phyloP scores from a whole-genome alignment of 2,329 filamentous ascomycete species.

The Paracamarosporium sp. region DNA sequence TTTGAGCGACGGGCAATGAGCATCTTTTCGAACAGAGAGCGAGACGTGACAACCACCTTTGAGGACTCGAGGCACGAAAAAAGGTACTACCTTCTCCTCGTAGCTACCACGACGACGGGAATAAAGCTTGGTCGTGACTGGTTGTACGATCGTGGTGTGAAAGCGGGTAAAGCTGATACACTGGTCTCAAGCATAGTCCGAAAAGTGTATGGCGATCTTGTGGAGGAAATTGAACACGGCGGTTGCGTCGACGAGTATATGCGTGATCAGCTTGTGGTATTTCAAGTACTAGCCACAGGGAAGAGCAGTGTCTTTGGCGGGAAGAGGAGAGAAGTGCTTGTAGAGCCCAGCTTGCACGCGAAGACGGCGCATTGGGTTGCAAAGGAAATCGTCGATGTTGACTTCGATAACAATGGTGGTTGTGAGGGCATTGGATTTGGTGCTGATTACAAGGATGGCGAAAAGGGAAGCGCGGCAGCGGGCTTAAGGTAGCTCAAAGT shows the following conservation, averaged over 20 bases:
- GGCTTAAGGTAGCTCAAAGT: neutral
- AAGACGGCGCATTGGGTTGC: conserved; percentile 56
- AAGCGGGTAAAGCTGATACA: conserved; percentile 26
- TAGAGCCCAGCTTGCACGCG: conserved; percentile 52
- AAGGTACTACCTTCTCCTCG: conserved; percentile 61
- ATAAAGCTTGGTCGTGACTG: conserved; percentile 60
- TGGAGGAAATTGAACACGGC: conserved; percentile 53
- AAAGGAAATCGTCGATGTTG: conserved; percentile 44
- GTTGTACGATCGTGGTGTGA: conserved; percentile 49
- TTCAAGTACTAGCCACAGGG: conserved; percentile 61
- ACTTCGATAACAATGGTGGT: conserved; percentile 44
- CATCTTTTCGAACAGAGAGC: conserved; percentile 23
- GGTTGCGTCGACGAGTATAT: conserved; percentile 62
- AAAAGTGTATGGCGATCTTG: conserved; percentile 53
- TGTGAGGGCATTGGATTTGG: conserved; percentile 47
- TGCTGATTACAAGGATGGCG: neutral
- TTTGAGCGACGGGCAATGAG: conserved; percentile 22
- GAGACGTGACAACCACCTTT: conserved; percentile 33
- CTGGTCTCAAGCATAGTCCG: conserved; percentile 49
- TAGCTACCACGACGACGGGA: conserved; percentile 58
- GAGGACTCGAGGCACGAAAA: conserved; percentile 53
- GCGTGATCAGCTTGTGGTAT: conserved; percentile 66
- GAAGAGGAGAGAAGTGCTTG: conserved; percentile 21
- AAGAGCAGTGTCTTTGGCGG: conserved; percentile 44
- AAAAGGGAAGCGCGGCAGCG: neutral